These are phyloP conservation scores for Fusarium paranaense DNA, from an alignment of 2,329 filamentous ascomycete species.

Conservation along the genomic window DNA sequence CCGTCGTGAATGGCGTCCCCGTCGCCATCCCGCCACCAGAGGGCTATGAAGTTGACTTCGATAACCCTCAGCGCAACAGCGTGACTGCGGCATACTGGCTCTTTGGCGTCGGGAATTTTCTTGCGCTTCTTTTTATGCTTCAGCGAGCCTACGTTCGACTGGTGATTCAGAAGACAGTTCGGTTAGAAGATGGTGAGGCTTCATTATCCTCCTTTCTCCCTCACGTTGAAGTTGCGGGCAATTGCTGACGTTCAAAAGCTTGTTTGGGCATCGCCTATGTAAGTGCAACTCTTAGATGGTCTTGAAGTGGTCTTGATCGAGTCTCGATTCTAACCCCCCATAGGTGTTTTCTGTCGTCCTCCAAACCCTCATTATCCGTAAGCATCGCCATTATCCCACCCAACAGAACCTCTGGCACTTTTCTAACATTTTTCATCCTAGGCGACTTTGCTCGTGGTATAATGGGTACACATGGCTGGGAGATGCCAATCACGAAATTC, in stretches of 20 bases:
- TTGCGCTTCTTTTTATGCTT: conserved; percentile 22
- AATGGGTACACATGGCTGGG: conserved; percentile 30
- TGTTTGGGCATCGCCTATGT: conserved; percentile 23
- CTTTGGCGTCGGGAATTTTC: conserved; percentile 34
- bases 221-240: neutral
- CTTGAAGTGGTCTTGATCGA: neutral
- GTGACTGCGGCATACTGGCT: conserved; percentile 35
- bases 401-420: neutral
- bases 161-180: conserved; percentile 10
- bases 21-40: conserved; percentile 41
- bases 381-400: neutral
- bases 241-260: neutral
- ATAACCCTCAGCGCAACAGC: conserved; percentile 37
- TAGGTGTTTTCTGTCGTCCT: conserved; percentile 22
- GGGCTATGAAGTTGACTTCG: conserved; percentile 47
- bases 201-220: neutral
- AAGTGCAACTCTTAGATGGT: neutral
- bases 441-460: conserved; percentile 19
- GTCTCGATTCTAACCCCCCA: neutral
- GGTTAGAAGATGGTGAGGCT: conserved; percentile 12
- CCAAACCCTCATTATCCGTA: conserved; percentile 23
- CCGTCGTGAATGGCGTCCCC: conserved; percentile 41
- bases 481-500: conserved; percentile 25
- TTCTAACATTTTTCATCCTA: neutral
- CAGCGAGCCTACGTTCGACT: conserved; percentile 43